Evolutionary conservation across 2,329 filamentous ascomycete species (phyloP).

Genomic region (Epichloe bromicola): DNA sequence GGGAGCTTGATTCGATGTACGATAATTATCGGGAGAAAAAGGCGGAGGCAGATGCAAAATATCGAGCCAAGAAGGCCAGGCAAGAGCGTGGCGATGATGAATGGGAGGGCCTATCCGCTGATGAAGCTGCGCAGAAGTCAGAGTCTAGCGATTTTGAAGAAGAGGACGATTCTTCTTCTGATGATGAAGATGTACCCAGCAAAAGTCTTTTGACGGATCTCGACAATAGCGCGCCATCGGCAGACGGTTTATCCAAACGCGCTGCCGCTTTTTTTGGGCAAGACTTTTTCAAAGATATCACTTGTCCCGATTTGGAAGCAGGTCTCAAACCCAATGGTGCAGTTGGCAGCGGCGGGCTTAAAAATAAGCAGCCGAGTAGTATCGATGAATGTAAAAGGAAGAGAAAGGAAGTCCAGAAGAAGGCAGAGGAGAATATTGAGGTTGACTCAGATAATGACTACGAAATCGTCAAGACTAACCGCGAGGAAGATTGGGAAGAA

Average conservation of each 20-base stretch:
- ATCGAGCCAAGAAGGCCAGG: slow-evolving; percentile 77
- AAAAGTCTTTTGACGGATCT: slow-evolving; percentile 24
- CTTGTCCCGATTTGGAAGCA: slow-evolving; percentile 31
- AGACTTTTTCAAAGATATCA: slow-evolving; percentile 69
- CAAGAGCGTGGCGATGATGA: slow-evolving; percentile 74
- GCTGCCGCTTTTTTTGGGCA: slow-evolving; percentile 87
- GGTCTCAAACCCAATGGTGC: slow-evolving; percentile 24
- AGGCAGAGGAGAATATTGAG: slow-evolving; percentile 9
- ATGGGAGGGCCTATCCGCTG: slow-evolving; percentile 77
- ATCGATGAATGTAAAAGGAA: neutral
- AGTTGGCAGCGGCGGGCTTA: slow-evolving; percentile 7
- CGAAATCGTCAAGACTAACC: slow-evolving; percentile 44
- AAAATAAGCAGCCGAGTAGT: neutral
- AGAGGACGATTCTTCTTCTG: slow-evolving; percentile 26
- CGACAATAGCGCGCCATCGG: slow-evolving; percentile 29
- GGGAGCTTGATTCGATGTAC: slow-evolving; percentile 79
- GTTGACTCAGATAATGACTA: slow-evolving; percentile 37
- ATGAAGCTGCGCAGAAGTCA: slow-evolving; percentile 40
- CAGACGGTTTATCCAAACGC: slow-evolving; percentile 57
- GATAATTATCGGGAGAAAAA: slow-evolving; percentile 71
- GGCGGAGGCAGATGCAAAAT: slow-evolving; percentile 71
- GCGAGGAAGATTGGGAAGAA: slow-evolving; percentile 52
- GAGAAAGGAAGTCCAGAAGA: slow-evolving; percentile 13
- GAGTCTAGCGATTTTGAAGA: slow-evolving; percentile 46
- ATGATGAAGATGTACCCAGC: slow-evolving; percentile 16